Evolutionary conservation across 257 asterid genomes (phyloP).

Genomic region (Solanum virginianum): DNA sequence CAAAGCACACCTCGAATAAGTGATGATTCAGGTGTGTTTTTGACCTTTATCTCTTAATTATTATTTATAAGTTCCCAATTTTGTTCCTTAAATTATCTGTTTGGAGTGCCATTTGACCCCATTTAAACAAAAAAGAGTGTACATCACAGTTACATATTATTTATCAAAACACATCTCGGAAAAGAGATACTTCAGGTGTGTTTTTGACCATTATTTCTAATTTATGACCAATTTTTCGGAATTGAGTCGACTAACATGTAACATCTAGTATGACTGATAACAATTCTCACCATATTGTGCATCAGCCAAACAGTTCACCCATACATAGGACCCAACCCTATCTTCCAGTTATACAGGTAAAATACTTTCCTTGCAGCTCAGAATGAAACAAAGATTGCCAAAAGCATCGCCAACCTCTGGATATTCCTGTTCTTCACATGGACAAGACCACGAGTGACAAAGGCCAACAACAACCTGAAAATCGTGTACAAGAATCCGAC

Average conservation of each 20-base stretch:
- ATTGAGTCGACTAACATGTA: background rate
- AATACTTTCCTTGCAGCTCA: conserved; percentile 70
- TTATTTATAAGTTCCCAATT: too few species aligned
- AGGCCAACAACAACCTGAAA: conserved; percentile 65
- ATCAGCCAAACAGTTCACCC: background rate
- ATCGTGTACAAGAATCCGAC: conserved; percentile 67
- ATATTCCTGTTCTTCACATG: conserved; percentile 31
- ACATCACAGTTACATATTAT: background rate
- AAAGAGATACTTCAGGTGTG: background rate
- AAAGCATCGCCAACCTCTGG: conserved; percentile 40
- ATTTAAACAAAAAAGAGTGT: too few species aligned
- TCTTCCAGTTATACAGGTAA: conserved; percentile 87
- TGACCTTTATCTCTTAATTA: too few species aligned
- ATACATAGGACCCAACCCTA: conserved; percentile 67
- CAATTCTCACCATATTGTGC: conserved; percentile 19
- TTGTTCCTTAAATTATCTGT: too few species aligned
- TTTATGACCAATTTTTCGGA: background rate
- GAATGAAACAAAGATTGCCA: conserved; percentile 26
- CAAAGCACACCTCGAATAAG: background rate
- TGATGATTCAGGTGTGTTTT: background rate
- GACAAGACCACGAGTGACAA: conserved; percentile 46
- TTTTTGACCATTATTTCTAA: background rate
- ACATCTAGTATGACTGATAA: background rate
- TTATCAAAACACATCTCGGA: background rate
- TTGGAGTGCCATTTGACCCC: too few species aligned